Conservation (phyloP, 2,329 filamentous ascomycete genomes). For the Xylariaceae sp. region DNA sequence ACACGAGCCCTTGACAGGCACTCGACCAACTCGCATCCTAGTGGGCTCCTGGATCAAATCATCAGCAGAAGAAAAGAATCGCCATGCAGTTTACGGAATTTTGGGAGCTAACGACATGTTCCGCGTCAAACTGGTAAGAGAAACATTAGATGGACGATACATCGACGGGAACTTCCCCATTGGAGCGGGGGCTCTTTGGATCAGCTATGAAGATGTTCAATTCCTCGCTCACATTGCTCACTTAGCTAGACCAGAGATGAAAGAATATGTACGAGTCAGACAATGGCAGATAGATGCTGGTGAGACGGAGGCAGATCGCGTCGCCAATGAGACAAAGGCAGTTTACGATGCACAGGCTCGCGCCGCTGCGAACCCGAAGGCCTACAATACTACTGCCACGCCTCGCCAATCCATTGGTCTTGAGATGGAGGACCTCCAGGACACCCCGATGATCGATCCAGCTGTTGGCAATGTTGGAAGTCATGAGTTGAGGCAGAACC, state of each 20-base stretch:
- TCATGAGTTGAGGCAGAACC: conserved; percentile 38
- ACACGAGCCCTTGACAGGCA: conserved; percentile 37
- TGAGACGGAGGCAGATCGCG: conserved; percentile 44
- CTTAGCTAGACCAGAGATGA: conserved; percentile 51
- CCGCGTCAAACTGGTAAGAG: conserved; percentile 55
- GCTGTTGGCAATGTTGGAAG: conserved; percentile 4
- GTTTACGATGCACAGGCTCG: conserved; percentile 47
- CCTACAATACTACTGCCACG: not conserved
- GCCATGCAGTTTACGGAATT: conserved; percentile 61
- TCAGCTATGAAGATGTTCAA: conserved; percentile 57
- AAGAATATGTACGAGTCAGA: conserved; percentile 60
- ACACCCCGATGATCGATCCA: conserved; percentile 8
- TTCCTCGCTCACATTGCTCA: conserved; percentile 52
- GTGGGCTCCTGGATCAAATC: conserved; percentile 58
- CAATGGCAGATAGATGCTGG: conserved; percentile 53
- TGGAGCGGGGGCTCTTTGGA: conserved; percentile 59
- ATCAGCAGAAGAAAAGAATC: conserved; percentile 41
- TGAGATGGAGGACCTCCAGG: conserved; percentile 16
- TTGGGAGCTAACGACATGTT: conserved; percentile 62
- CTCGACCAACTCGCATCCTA: conserved; percentile 53
- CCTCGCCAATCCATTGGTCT: not conserved
- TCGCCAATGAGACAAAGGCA: conserved; percentile 47
- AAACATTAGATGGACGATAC: conserved; percentile 56
- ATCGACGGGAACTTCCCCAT: conserved; percentile 57
- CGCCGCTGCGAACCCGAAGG: conserved; percentile 28